Base-by-base conservation (phyloP, 2,329 filamentous ascomycete genomes). In the Fusarium kyushuense region DNA sequence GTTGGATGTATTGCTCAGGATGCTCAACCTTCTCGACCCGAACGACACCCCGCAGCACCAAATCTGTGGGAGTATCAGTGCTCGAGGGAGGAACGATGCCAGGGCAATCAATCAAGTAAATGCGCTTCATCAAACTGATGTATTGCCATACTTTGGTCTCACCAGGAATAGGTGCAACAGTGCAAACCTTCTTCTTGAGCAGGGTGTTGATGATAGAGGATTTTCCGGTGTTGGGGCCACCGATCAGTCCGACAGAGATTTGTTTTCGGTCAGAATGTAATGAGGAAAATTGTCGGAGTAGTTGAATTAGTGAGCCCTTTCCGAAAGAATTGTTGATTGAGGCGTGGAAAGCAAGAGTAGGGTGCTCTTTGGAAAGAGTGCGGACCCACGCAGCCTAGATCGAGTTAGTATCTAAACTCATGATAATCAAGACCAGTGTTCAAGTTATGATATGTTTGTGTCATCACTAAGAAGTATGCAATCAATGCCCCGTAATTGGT, bases 81-180 rank as follows among this genome's bases (percentile, higher is more conserved):
- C 89, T 89, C 69, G 92, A 96, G 0, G 96, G 95, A 6, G 96
- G 96, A 1, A 98, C 96, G 40, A 99, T 94, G 79, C 96, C 96
- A 38, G 96, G 96, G 75, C 95, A 98, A 75, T 99, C 96, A 73
- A 99, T 98, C 55, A 99, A 87, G 79, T 82, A 85, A 41, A 97
- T 97, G 54, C 93, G 86, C 82, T 94, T 96, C 92, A 97, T 97
- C 62, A 98, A 81, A 4, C 94, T 97, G 71, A 97, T 93, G 76
- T 97, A 97, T 78, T 97, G 95, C 95, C 96, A 98, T 30, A 97
- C 92, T 81, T 97, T 98, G 33, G 95, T 98, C 83, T 97, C 94
- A 16, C 94, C 96, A 9, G 96, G 95, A 65, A 98, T 97, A 8
- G 95, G 96, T 9, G 96, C 96, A 5, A 97, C 93, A 17, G 86